Conservation (phyloP, 2,329 filamentous ascomycete species). For the Pestalotiopsis sp. region DNA sequence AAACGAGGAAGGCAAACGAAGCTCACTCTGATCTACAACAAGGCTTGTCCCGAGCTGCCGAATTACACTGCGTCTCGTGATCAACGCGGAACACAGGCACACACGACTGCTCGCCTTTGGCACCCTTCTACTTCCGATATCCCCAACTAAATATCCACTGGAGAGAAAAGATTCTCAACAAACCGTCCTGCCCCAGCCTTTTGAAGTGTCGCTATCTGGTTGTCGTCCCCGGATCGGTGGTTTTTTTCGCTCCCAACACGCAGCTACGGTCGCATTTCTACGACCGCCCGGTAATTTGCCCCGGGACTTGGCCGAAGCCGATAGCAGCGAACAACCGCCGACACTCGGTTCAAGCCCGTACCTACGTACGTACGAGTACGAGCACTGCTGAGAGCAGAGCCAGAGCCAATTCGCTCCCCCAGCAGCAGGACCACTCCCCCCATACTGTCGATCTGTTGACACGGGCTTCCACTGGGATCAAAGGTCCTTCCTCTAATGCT, state of each 20-base stretch:
- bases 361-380: neutral
- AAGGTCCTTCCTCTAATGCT: neutral
- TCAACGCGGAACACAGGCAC: neutral
- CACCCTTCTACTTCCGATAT: neutral
- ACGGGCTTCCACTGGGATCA: neutral
- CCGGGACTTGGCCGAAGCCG: neutral
- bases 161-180: neutral
- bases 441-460: neutral
- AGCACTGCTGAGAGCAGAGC: neutral
- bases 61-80: neutral
- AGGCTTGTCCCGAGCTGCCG: neutral
- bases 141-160: slow-evolving; percentile 5
- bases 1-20: neutral
- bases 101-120: neutral
- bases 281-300: slow-evolving; percentile 5
- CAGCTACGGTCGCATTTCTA: slow-evolving; percentile 10
- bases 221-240: neutral
- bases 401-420: neutral
- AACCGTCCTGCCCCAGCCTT: slow-evolving; percentile 5
- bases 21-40: neutral
- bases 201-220: neutral
- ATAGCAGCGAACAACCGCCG: neutral
- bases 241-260: neutral
- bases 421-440: neutral
- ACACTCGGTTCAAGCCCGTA: neutral